phyloP scores from a whole-genome alignment of 2,329 filamentous ascomycete species.

The Aspergillus fijiensis region DNA sequence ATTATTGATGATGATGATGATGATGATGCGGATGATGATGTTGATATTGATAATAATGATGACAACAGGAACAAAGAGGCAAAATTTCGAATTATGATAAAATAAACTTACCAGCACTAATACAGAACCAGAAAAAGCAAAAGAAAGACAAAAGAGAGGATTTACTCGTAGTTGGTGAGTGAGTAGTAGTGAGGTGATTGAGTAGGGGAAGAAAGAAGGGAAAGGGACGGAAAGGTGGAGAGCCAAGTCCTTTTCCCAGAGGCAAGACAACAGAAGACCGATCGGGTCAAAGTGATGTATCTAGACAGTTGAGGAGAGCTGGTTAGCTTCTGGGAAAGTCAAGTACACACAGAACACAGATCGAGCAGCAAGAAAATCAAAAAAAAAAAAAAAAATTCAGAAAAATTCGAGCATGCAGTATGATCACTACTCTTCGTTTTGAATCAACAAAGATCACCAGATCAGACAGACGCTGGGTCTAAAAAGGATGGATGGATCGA shows the following conservation, averaged over 20 bases:
- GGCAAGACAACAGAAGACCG: not conserved
- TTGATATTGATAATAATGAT: not conserved
- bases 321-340: not conserved
- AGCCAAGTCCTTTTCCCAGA: not conserved
- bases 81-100: not conserved
- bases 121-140: not conserved
- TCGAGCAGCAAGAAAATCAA: no score
- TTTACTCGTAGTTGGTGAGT: no score
- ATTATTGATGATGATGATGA: slow-evolving; percentile 2
- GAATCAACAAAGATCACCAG: no score
- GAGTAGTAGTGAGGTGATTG: no score
- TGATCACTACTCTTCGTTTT: no score
- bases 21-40: not conserved
- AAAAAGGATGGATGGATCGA: not conserved
- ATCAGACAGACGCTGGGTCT: no score
- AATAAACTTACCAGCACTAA: not conserved
- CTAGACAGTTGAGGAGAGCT: not conserved
- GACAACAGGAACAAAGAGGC: not conserved
- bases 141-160: not conserved
- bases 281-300: not conserved
- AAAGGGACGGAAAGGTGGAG: not conserved
- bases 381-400: no score
- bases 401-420: no score
- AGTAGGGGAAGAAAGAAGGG: not conserved
- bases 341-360: not conserved